Percentiles rank a stretch among this genome's conserved stretches.
These are phyloP conservation scores for Puccinia polysora DNA, from an alignment of 1,284 basidiomycete genomes.

Conservation along the genomic window DNA sequence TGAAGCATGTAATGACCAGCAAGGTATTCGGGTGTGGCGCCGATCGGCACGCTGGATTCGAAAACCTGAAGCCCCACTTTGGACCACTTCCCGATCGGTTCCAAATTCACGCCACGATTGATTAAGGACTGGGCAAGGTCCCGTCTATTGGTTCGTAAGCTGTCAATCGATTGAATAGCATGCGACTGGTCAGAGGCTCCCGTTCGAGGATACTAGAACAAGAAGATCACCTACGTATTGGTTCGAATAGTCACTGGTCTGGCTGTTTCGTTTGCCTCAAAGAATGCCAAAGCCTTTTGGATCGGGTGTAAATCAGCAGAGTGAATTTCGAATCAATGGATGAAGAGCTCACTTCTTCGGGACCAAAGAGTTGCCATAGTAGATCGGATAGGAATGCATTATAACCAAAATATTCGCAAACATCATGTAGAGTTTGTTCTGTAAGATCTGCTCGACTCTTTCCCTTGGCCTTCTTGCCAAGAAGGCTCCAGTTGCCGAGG, in stretches of 20 bases:
- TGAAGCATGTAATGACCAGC: constrained; percentile 99
- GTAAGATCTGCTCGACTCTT: constrained; percentile 66
- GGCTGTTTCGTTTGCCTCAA: constrained; percentile 94
- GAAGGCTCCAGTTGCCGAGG: constrained; percentile 61
- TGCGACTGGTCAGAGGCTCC: too few species aligned
- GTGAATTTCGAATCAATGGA: background rate
- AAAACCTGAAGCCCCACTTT: constrained; percentile 98
- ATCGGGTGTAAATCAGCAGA: background rate
- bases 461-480: constrained; percentile 23
- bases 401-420: constrained; percentile 94
- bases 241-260: constrained; percentile 96
- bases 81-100: constrained; percentile 98
- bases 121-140: constrained; percentile 92
- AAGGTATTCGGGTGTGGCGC: constrained; percentile 94
- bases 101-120: constrained; percentile 92
- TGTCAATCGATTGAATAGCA: background rate
- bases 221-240: constrained; percentile 65
- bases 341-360: constrained; percentile 68
- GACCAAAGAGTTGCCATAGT: constrained; percentile 86
- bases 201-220: background rate
- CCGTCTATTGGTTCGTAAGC: constrained; percentile 77
- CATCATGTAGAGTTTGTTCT: constrained; percentile 79
- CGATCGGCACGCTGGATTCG: constrained; percentile 87
- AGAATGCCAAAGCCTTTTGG: constrained; percentile 96
- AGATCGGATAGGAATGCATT: constrained; percentile 93